Evolutionary conservation across 2,329 filamentous ascomycete species (phyloP).

Genomic region (Trichophyton rubrum): DNA sequence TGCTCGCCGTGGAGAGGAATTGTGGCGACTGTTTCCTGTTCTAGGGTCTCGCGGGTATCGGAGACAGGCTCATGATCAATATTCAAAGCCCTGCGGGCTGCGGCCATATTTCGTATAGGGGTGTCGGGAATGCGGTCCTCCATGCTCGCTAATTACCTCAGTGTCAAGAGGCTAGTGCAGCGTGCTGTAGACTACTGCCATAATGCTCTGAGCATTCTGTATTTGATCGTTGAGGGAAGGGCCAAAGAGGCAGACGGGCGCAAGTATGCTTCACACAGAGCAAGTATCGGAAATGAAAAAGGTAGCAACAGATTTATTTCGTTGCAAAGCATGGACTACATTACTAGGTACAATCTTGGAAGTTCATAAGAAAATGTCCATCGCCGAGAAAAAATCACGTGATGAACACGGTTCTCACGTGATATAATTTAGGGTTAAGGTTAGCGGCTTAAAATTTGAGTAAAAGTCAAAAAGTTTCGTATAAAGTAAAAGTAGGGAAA

Average conservation of each 20-base stretch:
- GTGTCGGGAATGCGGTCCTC: constrained; percentile 23
- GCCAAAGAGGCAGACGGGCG: not conserved
- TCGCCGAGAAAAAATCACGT: too few species aligned
- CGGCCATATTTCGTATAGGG: not conserved
- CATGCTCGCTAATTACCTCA: constrained; percentile 18
- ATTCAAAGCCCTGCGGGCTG: not conserved
- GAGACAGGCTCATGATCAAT: not conserved
- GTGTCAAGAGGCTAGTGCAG: not conserved
- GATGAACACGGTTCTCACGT: too few species aligned
- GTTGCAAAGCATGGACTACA: not conserved
- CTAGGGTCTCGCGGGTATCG: constrained; percentile 12
- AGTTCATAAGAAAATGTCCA: too few species aligned
- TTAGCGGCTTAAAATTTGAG: too few species aligned
- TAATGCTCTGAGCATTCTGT: not conserved
- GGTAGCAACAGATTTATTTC: not conserved
- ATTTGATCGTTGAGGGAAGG: not conserved
- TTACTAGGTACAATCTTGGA: too few species aligned
- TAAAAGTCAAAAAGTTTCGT: too few species aligned
- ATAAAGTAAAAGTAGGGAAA: too few species aligned
- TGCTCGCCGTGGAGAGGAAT: constrained; percentile 27
- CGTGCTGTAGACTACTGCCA: not conserved
- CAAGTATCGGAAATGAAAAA: not conserved
- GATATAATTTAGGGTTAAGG: too few species aligned
- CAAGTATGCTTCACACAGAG: not conserved
- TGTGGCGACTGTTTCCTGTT: constrained; percentile 41